Evolutionary conservation across 2,329 filamentous ascomycete species (phyloP).

Genomic region (Colletotrichum incanum): DNA sequence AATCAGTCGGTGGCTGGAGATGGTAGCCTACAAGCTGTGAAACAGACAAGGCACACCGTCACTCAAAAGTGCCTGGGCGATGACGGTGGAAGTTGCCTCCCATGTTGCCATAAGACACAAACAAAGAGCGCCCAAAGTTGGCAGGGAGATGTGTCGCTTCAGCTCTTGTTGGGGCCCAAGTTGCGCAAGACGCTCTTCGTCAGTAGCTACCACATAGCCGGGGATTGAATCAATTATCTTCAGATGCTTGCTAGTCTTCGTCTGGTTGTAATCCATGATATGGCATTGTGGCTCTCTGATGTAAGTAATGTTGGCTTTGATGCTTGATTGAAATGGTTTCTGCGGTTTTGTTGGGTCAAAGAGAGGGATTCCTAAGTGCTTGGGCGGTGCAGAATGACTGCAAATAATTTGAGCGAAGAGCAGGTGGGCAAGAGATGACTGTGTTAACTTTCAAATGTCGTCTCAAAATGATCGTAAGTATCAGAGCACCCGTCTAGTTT

Average conservation of each 20-base stretch:
- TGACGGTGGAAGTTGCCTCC: constrained; percentile 64
- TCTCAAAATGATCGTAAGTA: not conserved
- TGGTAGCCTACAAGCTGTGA: too few relatives aligned
- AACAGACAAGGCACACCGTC: constrained; percentile 54
- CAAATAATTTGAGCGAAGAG: not conserved
- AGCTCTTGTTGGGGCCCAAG: constrained; percentile 52
- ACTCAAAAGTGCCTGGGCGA: constrained; percentile 59
- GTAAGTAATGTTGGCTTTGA: too few relatives aligned
- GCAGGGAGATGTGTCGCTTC: constrained; percentile 55
- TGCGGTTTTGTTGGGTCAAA: not conserved
- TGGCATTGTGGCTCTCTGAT: not conserved
- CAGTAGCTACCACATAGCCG: constrained; percentile 5
- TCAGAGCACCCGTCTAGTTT: too few relatives aligned
- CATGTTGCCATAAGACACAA: constrained; percentile 67
- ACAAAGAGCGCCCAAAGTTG: constrained; percentile 60
- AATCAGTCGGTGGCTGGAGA: too few relatives aligned
- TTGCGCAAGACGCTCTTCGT: constrained; percentile 48
- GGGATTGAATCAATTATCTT: not conserved
- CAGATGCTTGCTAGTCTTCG: constrained; percentile 12
- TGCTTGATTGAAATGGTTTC: not conserved
- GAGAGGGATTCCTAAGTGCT: not conserved
- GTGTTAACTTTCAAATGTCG: not conserved
- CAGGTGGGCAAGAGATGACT: not conserved
- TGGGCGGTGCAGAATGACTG: not conserved
- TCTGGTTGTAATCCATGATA: constrained; percentile 10